Base-by-base conservation (phyloP, 257 asterid species). In the Nicotiana benthamiana region DNA sequence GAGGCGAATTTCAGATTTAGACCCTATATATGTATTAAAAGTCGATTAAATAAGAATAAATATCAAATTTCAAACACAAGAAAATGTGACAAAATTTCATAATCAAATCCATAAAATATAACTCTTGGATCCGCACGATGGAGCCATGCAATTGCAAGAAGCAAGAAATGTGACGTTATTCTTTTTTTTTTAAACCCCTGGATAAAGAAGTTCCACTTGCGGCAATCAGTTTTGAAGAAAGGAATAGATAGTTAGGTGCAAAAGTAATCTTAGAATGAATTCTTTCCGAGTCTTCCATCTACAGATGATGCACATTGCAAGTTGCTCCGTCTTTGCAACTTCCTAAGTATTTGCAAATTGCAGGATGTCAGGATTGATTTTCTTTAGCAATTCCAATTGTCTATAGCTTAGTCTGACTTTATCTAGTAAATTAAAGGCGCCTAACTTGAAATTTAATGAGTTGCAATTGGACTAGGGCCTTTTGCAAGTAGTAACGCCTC, bases 401-500 rank as follows among this genome's bases (percentile, higher is more conserved):
- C 16, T n/a, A 22, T 4, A 43, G 27, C 28, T 48, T 48, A 48
- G 5, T 48, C 17, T 48, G 16, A 12, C 54, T 48, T 22, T 34
- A 34, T 34, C 9, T 34, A 6, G 46, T 36, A 36, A 36, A 36
- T 7, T 36, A 36, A 36, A 36, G 46, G 10, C 46, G 46, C 10
- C 46, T 36, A 36, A 36, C 46, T 6, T 62, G 68, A 72, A 12
- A 20, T 46, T 70, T 43, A 22, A 70, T 70, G 77, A 70, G 34
- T 22, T 24, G 22, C 59, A 70, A 70, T 70, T 22, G 34, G 57
- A 43, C 77, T 70, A 43, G 22, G 59, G 43, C 61, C 40, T 48
- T 46, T 64, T 54, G 80, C 79, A 83, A 80, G 51, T 79, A 46
- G 80, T 36, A 75, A 10, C 59, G 59, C 72, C 79, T 62, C 36